A percentile compares a stretch with the other conserved stretches of the same genome.
These are phyloP conservation scores for Apophysomyces elegans DNA, from an alignment of 371 early-diverging fungal genomes.

Conservation along the genomic window DNA sequence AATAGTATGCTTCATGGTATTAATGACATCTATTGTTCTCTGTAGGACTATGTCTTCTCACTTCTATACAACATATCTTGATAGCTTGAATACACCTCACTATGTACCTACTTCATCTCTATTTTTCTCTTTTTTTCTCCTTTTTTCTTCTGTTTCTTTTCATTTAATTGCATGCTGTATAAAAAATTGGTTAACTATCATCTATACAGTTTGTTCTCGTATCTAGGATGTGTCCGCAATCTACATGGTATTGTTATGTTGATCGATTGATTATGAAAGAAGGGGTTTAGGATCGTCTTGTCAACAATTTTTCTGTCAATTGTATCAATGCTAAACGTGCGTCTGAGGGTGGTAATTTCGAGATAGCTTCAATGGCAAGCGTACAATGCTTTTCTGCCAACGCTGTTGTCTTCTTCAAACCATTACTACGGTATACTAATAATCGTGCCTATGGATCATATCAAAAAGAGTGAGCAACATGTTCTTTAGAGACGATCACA, in stretches of 20 bases:
- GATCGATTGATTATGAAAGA: background rate
- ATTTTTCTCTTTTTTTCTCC: too few relatives aligned
- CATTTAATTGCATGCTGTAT: background rate
- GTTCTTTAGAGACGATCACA: background rate
- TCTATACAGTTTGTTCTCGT: background rate
- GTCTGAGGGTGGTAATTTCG: conserved; percentile 67
- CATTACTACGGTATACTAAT: conserved; percentile 72
- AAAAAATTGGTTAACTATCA: background rate
- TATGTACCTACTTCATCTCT: too few relatives aligned
- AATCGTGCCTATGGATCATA: conserved; percentile 57
- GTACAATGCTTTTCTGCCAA: conserved; percentile 64
- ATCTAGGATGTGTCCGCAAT: background rate
- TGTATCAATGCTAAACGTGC: conserved; percentile 73
- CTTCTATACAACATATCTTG: too few relatives aligned
- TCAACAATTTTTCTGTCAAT: conserved; percentile 59
- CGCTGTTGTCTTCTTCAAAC: conserved; percentile 64
- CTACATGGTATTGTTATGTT: background rate
- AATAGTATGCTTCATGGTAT: too few relatives aligned
- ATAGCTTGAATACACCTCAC: too few relatives aligned
- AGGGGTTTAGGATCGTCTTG: conserved; percentile 30
- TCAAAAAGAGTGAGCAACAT: too few relatives aligned
- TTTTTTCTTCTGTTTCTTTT: too few relatives aligned
- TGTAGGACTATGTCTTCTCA: too few relatives aligned
- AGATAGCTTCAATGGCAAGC: conserved; percentile 61
- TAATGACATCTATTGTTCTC: too few relatives aligned